These are phyloP conservation scores for Orbilia quercus DNA, from an alignment of 2,329 filamentous ascomycete species.

Conservation along the genomic window DNA sequence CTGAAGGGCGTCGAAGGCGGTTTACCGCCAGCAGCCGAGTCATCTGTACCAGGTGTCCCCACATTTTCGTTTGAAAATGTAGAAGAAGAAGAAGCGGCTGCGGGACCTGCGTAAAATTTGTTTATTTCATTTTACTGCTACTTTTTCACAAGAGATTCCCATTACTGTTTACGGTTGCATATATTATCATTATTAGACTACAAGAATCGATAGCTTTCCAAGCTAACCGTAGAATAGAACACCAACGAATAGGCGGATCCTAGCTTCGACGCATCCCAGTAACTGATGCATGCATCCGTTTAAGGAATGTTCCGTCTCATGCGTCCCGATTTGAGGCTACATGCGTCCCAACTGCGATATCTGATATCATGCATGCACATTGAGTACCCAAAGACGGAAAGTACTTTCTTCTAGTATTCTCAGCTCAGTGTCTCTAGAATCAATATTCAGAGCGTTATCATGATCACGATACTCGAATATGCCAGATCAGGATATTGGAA, in stretches of 20 bases:
- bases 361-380: too few species aligned
- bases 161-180: neutral
- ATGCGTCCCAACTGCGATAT: neutral
- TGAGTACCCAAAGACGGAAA: neutral
- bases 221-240: neutral
- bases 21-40: conserved; percentile 73
- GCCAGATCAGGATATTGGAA: neutral
- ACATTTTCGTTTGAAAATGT: conserved; percentile 89
- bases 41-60: conserved; percentile 82
- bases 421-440: too few species aligned
- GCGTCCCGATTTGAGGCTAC: neutral
- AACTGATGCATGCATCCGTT: too few species aligned
- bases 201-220: neutral
- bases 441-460: too few species aligned
- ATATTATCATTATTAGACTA: conserved; percentile 1
- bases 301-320: neutral
- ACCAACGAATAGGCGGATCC: too few species aligned
- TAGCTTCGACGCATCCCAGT: too few species aligned
- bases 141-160: conserved; percentile 24
- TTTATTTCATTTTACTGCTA: neutral
- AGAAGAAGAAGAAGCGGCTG: conserved; percentile 62
- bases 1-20: conserved; percentile 66
- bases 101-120: conserved; percentile 28
- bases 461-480: too few species aligned
- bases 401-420: neutral